Base-by-base conservation (phyloP, 306 rosid species). In the Mucuna pruriens region DNA sequence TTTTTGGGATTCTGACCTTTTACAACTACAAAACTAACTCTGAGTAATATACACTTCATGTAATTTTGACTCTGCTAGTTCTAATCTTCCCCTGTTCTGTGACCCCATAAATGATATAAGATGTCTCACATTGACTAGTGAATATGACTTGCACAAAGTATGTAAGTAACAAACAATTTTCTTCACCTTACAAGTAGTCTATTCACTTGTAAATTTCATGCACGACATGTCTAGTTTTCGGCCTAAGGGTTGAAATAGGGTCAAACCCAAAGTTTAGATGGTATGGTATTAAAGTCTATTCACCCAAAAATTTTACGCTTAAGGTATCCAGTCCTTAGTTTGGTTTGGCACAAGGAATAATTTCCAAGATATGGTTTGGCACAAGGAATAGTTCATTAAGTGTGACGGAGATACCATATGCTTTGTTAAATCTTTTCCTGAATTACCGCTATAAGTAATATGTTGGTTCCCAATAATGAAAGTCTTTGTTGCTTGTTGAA, bases 401-500 rank as follows among this genome's bases (percentile, higher is more conserved):
- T 74, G 13, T 40, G 61, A 39, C 76, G 15, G 58, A 40, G 19
- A 23, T n/a, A 45, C 55, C 22, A 38, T 44, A 11, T 71, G 48
- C 26, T 71, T 65, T 6, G 42, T 71, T 73, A 33, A 25, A 78
- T 63, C n/a, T 29, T 67, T 46, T 70, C 40, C 61, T 70, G 42
- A 23, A 39, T 72, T 57, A 36, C 29, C 36, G 76, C 76, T 46
- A 15, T 8, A 23, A 42, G 62, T 52, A 74, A 74, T 55, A 44
- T 38, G 42, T 20, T 52, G 62, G 75, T 52, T 62, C 23, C 16
- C 5, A 22, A 60, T 39, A 74, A 77, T 45, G 49, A 78, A 75
- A 19, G 79, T 76, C 40, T 63, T 83, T 16, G 19, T 71, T 81
- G 48, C 70, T 83, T 84, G 79, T 55, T 79, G 68, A 74, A 76